Conservation (phyloP, 305 asterid species). For the Plantago lanceolata region DNA sequence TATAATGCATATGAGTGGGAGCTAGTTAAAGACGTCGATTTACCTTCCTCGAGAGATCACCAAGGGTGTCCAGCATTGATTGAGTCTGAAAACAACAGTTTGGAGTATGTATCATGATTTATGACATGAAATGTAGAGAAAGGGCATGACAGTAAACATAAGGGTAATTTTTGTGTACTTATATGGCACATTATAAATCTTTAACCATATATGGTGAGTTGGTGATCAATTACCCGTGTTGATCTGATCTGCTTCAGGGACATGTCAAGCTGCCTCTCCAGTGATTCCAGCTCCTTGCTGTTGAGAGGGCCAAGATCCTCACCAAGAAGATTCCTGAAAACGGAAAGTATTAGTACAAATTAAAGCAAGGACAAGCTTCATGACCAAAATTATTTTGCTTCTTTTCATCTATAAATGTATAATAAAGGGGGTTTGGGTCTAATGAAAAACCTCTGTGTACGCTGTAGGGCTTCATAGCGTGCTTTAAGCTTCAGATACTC, state of each 20-base stretch:
- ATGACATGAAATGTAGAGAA: no score
- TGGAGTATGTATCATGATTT: background rate
- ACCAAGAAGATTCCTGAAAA: conserved; percentile 72
- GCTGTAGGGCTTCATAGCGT: conserved; percentile 81
- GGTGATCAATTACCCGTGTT: conserved; percentile 50
- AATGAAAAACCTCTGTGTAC: conserved; percentile 60
- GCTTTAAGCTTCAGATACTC: conserved; percentile 91
- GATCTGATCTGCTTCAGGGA: conserved; percentile 92
- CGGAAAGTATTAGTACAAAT: background rate
- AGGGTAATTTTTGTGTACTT: background rate
- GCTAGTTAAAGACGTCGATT: background rate
- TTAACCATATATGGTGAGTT: background rate
- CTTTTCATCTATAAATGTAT: background rate
- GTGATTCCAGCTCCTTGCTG: conserved; percentile 90
- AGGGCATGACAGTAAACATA: no score
- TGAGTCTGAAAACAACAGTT: conserved; percentile 54
- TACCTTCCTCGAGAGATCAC: conserved; percentile 80
- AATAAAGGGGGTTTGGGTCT: no score
- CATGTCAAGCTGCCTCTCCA: conserved; percentile 85
- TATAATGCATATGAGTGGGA: background rate
- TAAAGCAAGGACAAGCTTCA: background rate
- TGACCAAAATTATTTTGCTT: no score
- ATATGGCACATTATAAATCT: background rate
- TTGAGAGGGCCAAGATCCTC: conserved; percentile 90
- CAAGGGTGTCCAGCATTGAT: conserved; percentile 74